phyloP scores from a whole-genome alignment of 768 basidiomycete species.

The Rhodosporidiobolus odoratus region DNA sequence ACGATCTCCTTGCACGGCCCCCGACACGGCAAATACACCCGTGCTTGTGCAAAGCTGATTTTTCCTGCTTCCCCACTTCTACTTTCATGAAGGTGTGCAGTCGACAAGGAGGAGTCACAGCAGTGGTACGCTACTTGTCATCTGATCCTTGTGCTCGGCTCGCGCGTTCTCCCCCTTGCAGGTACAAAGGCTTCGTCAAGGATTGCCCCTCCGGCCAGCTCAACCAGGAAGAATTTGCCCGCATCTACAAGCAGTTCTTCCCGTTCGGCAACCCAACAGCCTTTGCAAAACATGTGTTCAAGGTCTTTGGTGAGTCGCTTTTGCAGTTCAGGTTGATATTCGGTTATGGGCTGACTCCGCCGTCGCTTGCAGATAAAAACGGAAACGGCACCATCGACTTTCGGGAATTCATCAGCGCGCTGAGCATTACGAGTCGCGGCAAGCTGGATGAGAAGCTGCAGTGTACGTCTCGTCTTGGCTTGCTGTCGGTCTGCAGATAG shows the following conservation, averaged over 20 bases:
- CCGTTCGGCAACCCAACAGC: conserved; percentile 96
- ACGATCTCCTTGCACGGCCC: no score
- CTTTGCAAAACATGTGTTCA: conserved; percentile 98
- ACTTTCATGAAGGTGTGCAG: conserved; percentile 50
- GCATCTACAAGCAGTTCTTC: conserved; percentile 99
- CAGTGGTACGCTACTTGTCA: conserved; percentile 60
- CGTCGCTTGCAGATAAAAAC: conserved; percentile 61
- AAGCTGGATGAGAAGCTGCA: conserved; percentile 94
- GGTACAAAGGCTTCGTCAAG: conserved; percentile 99
- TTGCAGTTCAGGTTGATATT: not conserved
- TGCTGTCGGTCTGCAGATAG: not conserved
- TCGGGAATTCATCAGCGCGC: conserved; percentile 97
- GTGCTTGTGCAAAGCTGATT: no score
- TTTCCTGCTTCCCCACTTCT: not conserved
- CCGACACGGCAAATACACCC: no score
- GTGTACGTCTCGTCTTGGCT: conserved; percentile 57
- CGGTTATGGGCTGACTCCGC: not conserved
- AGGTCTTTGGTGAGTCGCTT: conserved; percentile 61
- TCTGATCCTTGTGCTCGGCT: not conserved
- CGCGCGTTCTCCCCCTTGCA: conserved; percentile 45
- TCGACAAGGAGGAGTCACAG: conserved; percentile 94
- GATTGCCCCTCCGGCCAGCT: conserved; percentile 96
- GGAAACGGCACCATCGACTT: conserved; percentile 97
- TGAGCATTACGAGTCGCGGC: conserved; percentile 89
- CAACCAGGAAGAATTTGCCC: conserved; percentile 89